Evolutionary conservation across 768 basidiomycete genomes (phyloP).

Genomic region (Fistulinella prunicolor): DNA sequence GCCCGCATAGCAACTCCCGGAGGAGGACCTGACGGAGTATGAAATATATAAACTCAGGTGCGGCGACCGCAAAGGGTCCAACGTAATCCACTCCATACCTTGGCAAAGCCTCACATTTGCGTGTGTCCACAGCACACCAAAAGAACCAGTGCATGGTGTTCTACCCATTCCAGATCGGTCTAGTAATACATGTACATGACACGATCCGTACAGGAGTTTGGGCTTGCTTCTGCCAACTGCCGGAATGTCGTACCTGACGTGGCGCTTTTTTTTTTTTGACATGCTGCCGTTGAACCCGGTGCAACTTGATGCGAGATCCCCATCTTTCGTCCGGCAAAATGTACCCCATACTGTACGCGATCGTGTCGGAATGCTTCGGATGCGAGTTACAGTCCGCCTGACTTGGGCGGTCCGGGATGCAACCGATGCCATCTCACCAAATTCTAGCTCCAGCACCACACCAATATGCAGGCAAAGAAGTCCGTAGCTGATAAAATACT

Average conservation of each 20-base stretch:
- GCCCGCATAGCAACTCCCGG: slow-evolving; percentile 33
- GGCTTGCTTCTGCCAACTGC: background rate
- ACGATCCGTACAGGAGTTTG: background rate
- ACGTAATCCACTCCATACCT: too few relatives aligned
- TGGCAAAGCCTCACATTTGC: too few relatives aligned
- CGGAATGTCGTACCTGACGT: slow-evolving; percentile 16
- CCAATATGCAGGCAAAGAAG: slow-evolving; percentile 5
- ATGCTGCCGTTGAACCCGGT: slow-evolving; percentile 10
- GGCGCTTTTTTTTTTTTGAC: slow-evolving; percentile 21
- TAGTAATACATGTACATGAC: too few relatives aligned
- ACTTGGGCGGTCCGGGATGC: background rate
- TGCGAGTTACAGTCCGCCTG: background rate
- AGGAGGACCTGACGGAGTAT: slow-evolving; percentile 18
- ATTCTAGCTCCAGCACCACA: slow-evolving; percentile 5
- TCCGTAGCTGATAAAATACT: slow-evolving; percentile 29
- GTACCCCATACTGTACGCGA: background rate
- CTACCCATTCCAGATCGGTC: too few relatives aligned
- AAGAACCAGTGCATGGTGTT: too few relatives aligned
- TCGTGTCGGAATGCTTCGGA: background rate
- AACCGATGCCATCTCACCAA: slow-evolving; percentile 5
- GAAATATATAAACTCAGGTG: slow-evolving; percentile 8
- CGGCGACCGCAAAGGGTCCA: background rate
- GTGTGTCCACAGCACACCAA: too few relatives aligned
- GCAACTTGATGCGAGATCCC: slow-evolving; percentile 15
- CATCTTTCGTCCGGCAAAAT: slow-evolving; percentile 1